Conservation (phyloP, 2,329 filamentous ascomycete genomes). For the Cladosporium halotolerans region DNA sequence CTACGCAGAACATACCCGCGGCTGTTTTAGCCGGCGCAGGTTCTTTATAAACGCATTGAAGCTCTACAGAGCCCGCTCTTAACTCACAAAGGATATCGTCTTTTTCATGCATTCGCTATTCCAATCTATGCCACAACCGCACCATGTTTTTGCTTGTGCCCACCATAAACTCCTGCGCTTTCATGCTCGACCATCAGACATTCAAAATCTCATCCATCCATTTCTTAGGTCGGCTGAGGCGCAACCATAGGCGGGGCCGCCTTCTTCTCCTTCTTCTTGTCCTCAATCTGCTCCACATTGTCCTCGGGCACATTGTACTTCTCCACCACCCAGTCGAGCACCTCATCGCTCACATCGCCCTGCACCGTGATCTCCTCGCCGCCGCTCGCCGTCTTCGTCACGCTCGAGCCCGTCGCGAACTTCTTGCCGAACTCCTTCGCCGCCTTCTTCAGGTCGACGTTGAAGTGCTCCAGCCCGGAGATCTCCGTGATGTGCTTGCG, state of each 20-base stretch:
- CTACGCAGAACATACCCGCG: neutral
- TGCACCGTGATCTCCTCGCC: slow-evolving; percentile 94
- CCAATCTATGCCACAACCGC: neutral
- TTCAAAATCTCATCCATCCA: neutral
- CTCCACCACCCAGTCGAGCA: slow-evolving; percentile 83
- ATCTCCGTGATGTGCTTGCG: slow-evolving; percentile 93
- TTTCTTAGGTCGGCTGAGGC: slow-evolving; percentile 1
- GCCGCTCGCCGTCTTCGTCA: slow-evolving; percentile 76
- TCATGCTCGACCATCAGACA: neutral
- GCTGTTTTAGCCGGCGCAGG: neutral
- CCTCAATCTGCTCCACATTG: slow-evolving; percentile 90
- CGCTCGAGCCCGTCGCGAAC: slow-evolving; percentile 88
- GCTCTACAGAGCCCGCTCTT: neutral
- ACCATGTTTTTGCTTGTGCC: neutral
- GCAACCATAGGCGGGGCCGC: slow-evolving; percentile 9
- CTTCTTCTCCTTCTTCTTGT: slow-evolving; percentile 78
- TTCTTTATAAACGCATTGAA: neutral
- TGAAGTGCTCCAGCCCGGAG: slow-evolving; percentile 83
- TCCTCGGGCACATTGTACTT: slow-evolving; percentile 90
- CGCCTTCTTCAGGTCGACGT: slow-evolving; percentile 88
- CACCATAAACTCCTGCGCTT: neutral
- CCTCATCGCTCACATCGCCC: slow-evolving; percentile 91
- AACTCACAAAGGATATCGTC: too few species aligned
- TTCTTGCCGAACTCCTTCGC: slow-evolving; percentile 94
- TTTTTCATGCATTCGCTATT: neutral